Conservation (phyloP, 257 asterid species). For the Scutellaria galericulata region DNA sequence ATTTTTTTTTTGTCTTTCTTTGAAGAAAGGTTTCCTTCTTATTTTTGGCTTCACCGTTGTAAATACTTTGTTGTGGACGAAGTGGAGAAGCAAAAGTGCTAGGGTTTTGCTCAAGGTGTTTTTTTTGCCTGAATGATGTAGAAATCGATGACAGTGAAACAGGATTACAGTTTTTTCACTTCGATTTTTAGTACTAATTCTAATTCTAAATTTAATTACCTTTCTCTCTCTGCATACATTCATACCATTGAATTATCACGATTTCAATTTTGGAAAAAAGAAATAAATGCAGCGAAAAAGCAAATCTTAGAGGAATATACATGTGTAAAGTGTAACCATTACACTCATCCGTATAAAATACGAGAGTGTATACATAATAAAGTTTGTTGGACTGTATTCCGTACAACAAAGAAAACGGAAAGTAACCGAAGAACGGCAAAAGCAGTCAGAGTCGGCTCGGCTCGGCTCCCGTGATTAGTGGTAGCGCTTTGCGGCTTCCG, state of each 20-base stretch:
- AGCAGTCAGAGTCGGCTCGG: not conserved
- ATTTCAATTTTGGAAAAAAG: not conserved
- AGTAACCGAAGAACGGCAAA: conserved; percentile 33
- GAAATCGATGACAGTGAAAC: conserved; percentile 25
- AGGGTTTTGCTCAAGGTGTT: conserved; percentile 42
- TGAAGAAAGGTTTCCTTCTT: conserved; percentile 19
- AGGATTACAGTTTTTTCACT: not conserved
- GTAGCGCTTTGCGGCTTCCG: conserved; percentile 38
- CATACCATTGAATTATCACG: not conserved
- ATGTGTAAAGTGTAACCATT: not conserved
- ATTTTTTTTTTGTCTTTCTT: not conserved
- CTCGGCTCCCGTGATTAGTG: conserved; percentile 37
- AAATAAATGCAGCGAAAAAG: not conserved
- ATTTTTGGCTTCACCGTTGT: conserved; percentile 39
- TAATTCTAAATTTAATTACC: not conserved
- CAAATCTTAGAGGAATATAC: conserved; percentile 17
- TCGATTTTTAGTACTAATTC: not conserved
- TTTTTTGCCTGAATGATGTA: conserved; percentile 39
- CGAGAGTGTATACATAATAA: conserved; percentile 15
- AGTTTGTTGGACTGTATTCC: conserved; percentile 20
- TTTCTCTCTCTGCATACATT: not conserved
- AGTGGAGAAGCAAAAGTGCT: conserved; percentile 37
- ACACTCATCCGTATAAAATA: not conserved
- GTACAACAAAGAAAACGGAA: conserved; percentile 37
- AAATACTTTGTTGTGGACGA: conserved; percentile 41